Evolutionary conservation across 169 alveolate species (phyloP).

Genomic region (Eimeria praecox): DNA sequence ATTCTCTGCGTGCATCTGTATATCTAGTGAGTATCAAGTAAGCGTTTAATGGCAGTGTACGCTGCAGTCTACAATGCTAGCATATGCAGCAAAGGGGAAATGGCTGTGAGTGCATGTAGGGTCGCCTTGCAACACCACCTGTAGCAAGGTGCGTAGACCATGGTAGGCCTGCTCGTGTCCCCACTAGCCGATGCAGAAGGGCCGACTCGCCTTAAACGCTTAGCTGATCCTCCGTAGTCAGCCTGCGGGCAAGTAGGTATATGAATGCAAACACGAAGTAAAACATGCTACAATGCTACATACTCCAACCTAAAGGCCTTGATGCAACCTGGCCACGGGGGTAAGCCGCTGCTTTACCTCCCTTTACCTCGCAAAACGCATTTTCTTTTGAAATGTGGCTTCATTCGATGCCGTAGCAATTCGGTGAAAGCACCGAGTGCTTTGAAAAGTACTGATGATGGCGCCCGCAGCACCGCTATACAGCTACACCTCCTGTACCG

Average conservation of each 20-base stretch:
- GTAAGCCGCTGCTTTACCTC: neutral
- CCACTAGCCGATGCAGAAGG: too few relatives aligned
- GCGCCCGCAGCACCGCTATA: neutral
- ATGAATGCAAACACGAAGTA: too few relatives aligned
- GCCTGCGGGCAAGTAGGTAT: too few relatives aligned
- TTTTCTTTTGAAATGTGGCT: neutral
- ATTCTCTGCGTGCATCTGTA: too few relatives aligned
- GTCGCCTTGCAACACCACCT: neutral
- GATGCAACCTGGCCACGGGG: neutral
- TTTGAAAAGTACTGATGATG: neutral
- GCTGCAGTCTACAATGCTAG: too few relatives aligned
- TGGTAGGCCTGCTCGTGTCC: too few relatives aligned
- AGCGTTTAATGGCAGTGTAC: too few relatives aligned
- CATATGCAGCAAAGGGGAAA: neutral
- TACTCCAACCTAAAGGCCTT: neutral
- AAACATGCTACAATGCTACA: neutral
- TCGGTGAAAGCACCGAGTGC: neutral
- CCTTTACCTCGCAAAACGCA: neutral
- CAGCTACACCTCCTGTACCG: neutral
- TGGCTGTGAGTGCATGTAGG: neutral
- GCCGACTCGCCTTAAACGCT: neutral
- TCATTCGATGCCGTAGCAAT: neutral
- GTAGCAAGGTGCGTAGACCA: neutral
- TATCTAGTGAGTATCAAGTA: too few relatives aligned
- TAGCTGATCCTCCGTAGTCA: neutral